Evolutionary conservation across 1,284 basidiomycete species (phyloP).

Genomic region (Boletus hoseneyae): DNA sequence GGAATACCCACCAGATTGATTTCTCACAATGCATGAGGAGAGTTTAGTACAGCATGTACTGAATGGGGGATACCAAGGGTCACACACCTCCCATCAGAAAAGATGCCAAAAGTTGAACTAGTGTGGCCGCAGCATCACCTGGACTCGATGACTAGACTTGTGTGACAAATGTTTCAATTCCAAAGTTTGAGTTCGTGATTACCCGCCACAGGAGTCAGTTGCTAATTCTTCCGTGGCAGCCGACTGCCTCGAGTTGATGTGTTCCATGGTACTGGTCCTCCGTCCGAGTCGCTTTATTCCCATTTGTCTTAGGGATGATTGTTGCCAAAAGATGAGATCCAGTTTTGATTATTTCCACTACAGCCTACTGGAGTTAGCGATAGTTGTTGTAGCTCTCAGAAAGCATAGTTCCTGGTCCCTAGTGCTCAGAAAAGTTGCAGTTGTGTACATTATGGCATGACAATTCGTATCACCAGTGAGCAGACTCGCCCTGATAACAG

Average conservation of each 20-base stretch:
- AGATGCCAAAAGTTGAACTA: not conserved
- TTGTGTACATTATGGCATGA: too few species aligned
- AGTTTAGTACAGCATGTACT: not conserved
- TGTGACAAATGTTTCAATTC: not conserved
- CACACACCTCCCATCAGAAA: not conserved
- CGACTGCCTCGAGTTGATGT: not conserved
- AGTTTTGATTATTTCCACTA: not conserved
- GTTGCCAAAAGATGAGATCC: not conserved
- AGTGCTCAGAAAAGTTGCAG: too few species aligned
- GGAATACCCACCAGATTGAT: not conserved
- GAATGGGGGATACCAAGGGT: not conserved
- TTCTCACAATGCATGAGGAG: not conserved
- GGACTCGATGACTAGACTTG: too few species aligned
- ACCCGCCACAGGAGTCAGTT: not conserved
- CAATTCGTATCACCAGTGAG: not conserved
- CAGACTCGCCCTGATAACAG: not conserved
- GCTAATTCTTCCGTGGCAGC: not conserved
- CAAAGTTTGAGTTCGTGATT: not conserved
- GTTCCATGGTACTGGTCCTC: not conserved
- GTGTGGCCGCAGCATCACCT: too few species aligned
- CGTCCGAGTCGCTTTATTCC: slow-evolving; percentile 1
- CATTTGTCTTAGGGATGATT: not conserved
- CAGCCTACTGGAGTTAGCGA: too few species aligned
- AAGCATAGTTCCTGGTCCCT: too few species aligned
- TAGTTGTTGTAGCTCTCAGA: too few species aligned